Base-by-base conservation (phyloP, 2,329 filamentous ascomycete genomes). In the Aschersonia sp. region DNA sequence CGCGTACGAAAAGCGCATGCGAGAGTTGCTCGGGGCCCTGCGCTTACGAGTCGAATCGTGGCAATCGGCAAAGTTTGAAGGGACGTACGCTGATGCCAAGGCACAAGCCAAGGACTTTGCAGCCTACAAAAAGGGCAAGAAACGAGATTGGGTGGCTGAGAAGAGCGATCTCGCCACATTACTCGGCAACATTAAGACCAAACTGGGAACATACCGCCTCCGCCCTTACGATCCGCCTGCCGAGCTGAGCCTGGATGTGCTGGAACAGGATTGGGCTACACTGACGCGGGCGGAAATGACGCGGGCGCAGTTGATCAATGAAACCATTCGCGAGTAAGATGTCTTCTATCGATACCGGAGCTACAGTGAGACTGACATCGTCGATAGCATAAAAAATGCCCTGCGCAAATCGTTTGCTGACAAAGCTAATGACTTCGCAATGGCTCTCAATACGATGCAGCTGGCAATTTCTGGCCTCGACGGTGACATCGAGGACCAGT, bases 131-230 rank as follows among this genome's bases (percentile, higher is more conserved):
- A 79, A 81, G 57, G 88, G 83, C 47, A 77, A 85, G 67, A 98
- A 98, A 72, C 79, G 92, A 51, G 80, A 86, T 50, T 98, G 92
- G 92, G 92, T 98, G 31, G 92, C 87, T 1, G 92, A 98, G 68
- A 97, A 96, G 73, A 94, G 87, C 50, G 92, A 98, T 60, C 72
- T 98, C 49, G 87, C 89, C 37, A 92, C 90, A 5, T 69, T 98
- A 51, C 70, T 98, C 48, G 92, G 92, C 37, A 98, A 98, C 65
- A 97, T 98, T 74, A 97, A 96, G 72, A 98, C 92, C 1, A 98
- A 98, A 65, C 73, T 98, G 57, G 89, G 87, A 57, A 98, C 92
- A 41, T 98, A 98, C 63, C 81, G 89, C 45, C 68, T 98, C 48
- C 79, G 87, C 52, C 84, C 90, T 6, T 98, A 98, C 59, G 85